Conservation (phyloP, 352 stramenopile genomes). For the Pythium rhizo-oryzae region DNA sequence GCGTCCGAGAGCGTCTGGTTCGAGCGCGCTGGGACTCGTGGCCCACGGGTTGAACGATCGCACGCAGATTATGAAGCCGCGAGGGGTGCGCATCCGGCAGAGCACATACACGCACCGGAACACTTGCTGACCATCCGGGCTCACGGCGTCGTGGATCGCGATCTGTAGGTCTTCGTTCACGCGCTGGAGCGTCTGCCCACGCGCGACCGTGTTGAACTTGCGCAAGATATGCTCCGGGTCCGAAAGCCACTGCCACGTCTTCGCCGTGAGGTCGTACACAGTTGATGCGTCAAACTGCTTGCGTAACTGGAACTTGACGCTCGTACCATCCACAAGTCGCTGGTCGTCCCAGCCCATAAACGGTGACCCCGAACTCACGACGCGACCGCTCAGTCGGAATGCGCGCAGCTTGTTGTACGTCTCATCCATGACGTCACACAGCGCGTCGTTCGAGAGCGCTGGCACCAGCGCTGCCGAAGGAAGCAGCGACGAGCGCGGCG, state of each 20-base stretch:
- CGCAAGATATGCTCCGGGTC: conserved; percentile 53
- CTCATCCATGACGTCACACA: conserved; percentile 41
- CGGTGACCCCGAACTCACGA: conserved; percentile 46
- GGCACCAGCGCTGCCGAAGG: conserved; percentile 20
- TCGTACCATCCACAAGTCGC: conserved; percentile 52
- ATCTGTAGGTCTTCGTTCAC: conserved; percentile 75
- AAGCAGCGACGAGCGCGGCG: conserved; percentile 9
- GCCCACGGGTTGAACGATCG: conserved; percentile 52
- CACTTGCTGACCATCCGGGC: conserved; percentile 42
- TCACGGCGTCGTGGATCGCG: conserved; percentile 56
- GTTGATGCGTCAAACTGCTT: conserved; percentile 56
- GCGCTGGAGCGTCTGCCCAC: conserved; percentile 53
- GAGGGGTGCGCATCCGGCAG: conserved; percentile 67
- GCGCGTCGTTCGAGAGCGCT: conserved; percentile 26
- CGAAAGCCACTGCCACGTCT: conserved; percentile 70
- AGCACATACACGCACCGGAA: conserved; percentile 73
- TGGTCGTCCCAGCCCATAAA: conserved; percentile 75
- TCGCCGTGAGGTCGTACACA: conserved; percentile 46
- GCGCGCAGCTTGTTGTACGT: conserved; percentile 56
- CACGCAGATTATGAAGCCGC: conserved; percentile 70
- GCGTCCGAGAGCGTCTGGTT: conserved; percentile 19
- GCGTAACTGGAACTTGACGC: conserved; percentile 70
- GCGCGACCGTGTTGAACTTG: conserved; percentile 60
- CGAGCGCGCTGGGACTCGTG: conserved; percentile 9
- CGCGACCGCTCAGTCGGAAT: conserved; percentile 55